Percentiles rank a stretch among this genome's conserved stretches.
phyloP scores from a whole-genome alignment of 805 yeast genomes.

The Nakazawaea pomicola region DNA sequence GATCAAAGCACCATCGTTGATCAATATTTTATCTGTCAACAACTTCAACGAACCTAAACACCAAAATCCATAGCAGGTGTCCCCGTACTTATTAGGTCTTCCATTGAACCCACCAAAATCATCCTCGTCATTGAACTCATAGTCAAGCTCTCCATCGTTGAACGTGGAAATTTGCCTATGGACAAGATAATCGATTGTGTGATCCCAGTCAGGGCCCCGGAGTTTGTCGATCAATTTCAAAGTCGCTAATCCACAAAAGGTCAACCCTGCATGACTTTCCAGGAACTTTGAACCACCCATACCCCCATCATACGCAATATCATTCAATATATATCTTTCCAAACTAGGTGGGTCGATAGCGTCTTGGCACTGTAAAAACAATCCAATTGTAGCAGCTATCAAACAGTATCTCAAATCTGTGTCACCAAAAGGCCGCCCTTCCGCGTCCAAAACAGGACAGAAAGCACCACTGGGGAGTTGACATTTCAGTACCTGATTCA shows the following conservation, averaged over 20 bases:
- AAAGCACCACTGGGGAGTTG: slow-evolving; percentile 64
- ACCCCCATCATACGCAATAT: slow-evolving; percentile 62
- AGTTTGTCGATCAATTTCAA: slow-evolving; percentile 36
- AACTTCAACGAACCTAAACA: slow-evolving; percentile 52
- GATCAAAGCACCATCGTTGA: slow-evolving; percentile 31
- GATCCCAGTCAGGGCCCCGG: slow-evolving; percentile 23
- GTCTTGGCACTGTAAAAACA: slow-evolving; percentile 39
- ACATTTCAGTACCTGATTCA: slow-evolving; percentile 52
- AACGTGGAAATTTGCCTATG: slow-evolving; percentile 52
- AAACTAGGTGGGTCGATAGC: slow-evolving; percentile 38
- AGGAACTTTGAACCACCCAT: slow-evolving; percentile 43
- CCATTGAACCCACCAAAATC: slow-evolving; percentile 86
- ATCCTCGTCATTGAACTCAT: slow-evolving; percentile 31
- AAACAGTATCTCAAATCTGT: slow-evolving; percentile 70
- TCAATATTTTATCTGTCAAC: slow-evolving; percentile 28
- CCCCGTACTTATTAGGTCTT: slow-evolving; percentile 76
- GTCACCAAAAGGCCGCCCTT: slow-evolving; percentile 45
- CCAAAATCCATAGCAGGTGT: slow-evolving; percentile 91
- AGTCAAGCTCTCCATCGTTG: slow-evolving; percentile 21
- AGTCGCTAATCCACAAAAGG: slow-evolving; percentile 76
- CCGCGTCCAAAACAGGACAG: slow-evolving; percentile 32
- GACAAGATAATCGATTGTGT: slow-evolving; percentile 53
- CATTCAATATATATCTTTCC: slow-evolving; percentile 29
- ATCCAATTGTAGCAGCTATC: slow-evolving; percentile 62
- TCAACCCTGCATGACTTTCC: slow-evolving; percentile 85